These are phyloP conservation scores for Calonectria pauciramosa DNA, from an alignment of 2,329 filamentous ascomycete genomes.

Conservation along the genomic window DNA sequence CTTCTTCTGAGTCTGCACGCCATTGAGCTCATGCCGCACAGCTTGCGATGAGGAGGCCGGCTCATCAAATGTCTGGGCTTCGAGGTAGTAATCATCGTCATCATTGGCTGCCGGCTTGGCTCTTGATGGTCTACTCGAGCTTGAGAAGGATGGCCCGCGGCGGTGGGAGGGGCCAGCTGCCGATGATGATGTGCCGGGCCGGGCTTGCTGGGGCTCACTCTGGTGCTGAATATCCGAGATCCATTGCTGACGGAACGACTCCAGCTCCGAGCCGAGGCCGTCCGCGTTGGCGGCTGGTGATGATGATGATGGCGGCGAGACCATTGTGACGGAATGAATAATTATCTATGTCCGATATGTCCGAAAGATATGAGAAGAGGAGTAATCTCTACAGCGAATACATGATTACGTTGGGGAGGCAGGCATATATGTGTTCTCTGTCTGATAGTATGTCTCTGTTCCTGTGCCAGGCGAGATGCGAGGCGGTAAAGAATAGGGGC, in stretches of 20 bases:
- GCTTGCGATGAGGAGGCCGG: slow-evolving; percentile 14
- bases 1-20: slow-evolving; percentile 51
- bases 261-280: slow-evolving; percentile 77
- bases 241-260: slow-evolving; percentile 90
- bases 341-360: slow-evolving; percentile 25
- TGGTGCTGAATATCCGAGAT: slow-evolving; percentile 78
- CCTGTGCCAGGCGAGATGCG: not conserved
- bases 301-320: slow-evolving; percentile 25
- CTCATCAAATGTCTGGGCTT: slow-evolving; percentile 52
- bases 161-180: slow-evolving; percentile 15
- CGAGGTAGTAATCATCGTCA: slow-evolving; percentile 53
- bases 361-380: slow-evolving; percentile 30
- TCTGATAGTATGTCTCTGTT: not conserved
- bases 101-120: slow-evolving; percentile 42
- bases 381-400: slow-evolving; percentile 31
- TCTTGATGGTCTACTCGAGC: slow-evolving; percentile 6
- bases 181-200: slow-evolving; percentile 23
- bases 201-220: slow-evolving; percentile 40
- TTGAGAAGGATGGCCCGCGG: slow-evolving; percentile 6
- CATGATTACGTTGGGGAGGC: slow-evolving; percentile 37
- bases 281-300: slow-evolving; percentile 40
- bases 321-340: slow-evolving; percentile 8
- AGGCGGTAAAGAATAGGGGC: not conserved
- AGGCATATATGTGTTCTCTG: slow-evolving; percentile 13
- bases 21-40: slow-evolving; percentile 29